Evolutionary conservation across 225 moss, liverwort and hornwort genomes (phyloP).

Genomic region (Lunularia cruciata): DNA sequence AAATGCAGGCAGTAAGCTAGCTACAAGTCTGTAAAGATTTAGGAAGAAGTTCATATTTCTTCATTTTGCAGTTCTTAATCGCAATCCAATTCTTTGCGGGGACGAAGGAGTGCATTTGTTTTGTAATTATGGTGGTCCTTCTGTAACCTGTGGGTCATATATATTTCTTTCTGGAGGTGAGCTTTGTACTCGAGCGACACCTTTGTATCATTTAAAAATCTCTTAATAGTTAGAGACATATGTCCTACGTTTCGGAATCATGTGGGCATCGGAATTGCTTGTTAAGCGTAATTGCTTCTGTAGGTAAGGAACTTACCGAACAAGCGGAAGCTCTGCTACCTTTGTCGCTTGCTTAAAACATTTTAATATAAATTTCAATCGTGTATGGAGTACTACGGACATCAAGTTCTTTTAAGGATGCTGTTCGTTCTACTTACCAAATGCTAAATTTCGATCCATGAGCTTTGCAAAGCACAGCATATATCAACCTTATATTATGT

Average conservation of each 20-base stretch:
- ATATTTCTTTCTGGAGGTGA: not conserved
- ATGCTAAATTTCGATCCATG: too few relatives aligned
- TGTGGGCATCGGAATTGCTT: too few relatives aligned
- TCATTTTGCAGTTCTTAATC: not conserved
- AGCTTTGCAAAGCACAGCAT: too few relatives aligned
- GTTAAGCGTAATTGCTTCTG: too few relatives aligned
- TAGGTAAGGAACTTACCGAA: too few relatives aligned
- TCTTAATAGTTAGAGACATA: not conserved
- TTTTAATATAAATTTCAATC: too few relatives aligned
- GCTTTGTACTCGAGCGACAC: not conserved
- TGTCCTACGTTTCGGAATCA: not conserved
- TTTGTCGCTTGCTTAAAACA: too few relatives aligned
- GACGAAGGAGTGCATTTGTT: not conserved
- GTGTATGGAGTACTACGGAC: too few relatives aligned
- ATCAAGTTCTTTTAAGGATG: too few relatives aligned
- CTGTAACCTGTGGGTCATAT: not conserved
- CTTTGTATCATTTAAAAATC: not conserved
- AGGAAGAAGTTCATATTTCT: not conserved
- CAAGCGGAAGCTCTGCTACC: too few relatives aligned
- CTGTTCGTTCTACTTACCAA: too few relatives aligned
- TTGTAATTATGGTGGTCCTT: conserved; percentile 1
- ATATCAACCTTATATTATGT: too few relatives aligned
- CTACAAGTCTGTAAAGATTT: not conserved
- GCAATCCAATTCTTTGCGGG: not conserved
- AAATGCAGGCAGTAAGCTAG: conserved; percentile 15